Evolutionary conservation across 331 rosid species (phyloP).

Genomic region (Acacia pycnantha): DNA sequence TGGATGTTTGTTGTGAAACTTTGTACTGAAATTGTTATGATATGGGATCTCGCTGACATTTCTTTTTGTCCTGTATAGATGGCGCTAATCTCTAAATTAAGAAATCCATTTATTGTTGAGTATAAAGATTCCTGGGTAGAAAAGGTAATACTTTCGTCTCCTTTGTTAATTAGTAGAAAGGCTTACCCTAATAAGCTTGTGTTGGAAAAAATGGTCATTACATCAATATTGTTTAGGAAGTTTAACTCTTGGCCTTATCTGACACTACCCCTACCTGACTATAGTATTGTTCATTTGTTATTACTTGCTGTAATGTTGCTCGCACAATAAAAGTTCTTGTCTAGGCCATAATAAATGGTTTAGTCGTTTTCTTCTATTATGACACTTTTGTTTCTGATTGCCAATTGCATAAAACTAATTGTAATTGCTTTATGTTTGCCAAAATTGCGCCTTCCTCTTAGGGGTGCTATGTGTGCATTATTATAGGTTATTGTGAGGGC

Average conservation of each 20-base stretch:
- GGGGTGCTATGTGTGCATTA: slow-evolving; percentile 95
- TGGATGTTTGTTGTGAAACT: slow-evolving; percentile 23
- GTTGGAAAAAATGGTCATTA: slow-evolving; percentile 8
- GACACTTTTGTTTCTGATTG: slow-evolving; percentile 16
- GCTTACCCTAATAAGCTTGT: slow-evolving; percentile 23
- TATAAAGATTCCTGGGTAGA: slow-evolving; percentile 98
- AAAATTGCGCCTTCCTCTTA: slow-evolving; percentile 39
- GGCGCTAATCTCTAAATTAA: slow-evolving; percentile 82
- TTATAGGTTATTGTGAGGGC: slow-evolving; percentile 85
- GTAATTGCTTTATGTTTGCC: slow-evolving; percentile 12
- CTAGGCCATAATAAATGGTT: slow-evolving; percentile 8
- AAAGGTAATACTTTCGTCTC: slow-evolving; percentile 56
- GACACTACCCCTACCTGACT: not conserved
- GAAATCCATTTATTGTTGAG: slow-evolving; percentile 90
- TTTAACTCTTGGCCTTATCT: slow-evolving; percentile 1
- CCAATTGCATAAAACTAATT: slow-evolving; percentile 11
- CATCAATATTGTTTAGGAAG: not conserved
- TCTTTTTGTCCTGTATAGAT: slow-evolving; percentile 47
- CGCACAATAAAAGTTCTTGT: not conserved
- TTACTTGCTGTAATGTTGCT: slow-evolving; percentile 14
- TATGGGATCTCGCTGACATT: not conserved
- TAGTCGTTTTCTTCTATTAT: slow-evolving; percentile 16
- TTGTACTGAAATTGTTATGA: slow-evolving; percentile 11
- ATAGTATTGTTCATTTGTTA: not conserved
- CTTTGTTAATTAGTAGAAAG: slow-evolving; percentile 10